Conservation (phyloP, 2,329 filamentous ascomycete genomes). For the Calonectria crousiana region DNA sequence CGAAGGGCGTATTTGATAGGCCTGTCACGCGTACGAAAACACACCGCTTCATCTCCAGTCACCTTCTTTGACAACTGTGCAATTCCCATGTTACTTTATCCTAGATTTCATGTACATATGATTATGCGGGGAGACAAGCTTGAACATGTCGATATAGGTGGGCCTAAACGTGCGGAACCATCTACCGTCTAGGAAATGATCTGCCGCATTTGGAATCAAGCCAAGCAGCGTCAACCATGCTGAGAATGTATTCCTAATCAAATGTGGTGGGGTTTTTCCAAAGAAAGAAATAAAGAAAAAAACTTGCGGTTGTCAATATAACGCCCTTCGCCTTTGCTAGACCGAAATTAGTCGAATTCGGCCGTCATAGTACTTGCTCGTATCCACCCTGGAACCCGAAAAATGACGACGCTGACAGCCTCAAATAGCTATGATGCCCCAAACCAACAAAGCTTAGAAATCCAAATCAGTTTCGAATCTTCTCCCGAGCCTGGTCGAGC, state of each 20-base stretch:
- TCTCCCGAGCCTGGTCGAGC: background rate
- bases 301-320: background rate
- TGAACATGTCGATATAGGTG: background rate
- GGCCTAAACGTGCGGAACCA: background rate
- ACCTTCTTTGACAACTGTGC: background rate
- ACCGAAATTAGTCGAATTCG: background rate
- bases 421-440: slow-evolving; percentile 13
- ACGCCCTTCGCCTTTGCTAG: background rate
- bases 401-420: slow-evolving; percentile 25
- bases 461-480: background rate
- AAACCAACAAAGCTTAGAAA: slow-evolving; percentile 18
- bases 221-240: background rate
- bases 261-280: background rate
- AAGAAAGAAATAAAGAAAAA: background rate
- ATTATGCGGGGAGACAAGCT: background rate
- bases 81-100: background rate
- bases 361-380: background rate
- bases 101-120: background rate
- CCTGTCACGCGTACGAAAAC: background rate
- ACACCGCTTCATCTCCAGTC: background rate
- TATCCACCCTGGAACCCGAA: background rate
- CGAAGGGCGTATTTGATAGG: background rate
- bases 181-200: background rate
- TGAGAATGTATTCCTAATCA: background rate
- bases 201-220: background rate